phyloP scores from a whole-genome alignment of 2,329 filamentous ascomycete genomes.

The Monosporascus sp. region DNA sequence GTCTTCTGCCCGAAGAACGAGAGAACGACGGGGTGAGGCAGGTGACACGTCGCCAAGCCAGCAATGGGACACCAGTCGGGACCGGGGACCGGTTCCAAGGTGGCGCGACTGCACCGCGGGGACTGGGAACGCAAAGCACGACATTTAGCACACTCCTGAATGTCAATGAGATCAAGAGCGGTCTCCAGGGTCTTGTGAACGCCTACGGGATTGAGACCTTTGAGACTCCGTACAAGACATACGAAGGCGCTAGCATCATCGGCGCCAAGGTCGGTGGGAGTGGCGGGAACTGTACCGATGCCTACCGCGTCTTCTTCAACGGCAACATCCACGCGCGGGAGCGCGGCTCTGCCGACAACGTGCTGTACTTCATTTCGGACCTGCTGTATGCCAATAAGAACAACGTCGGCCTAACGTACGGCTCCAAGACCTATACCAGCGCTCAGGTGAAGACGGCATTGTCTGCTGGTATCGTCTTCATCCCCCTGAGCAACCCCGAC shows the following conservation, averaged over 20 bases:
- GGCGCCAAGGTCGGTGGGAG: slow-evolving; percentile 21
- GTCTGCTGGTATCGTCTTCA: slow-evolving; percentile 45
- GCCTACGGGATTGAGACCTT: slow-evolving; percentile 35
- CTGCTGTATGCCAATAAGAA: slow-evolving; percentile 47
- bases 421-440: slow-evolving; percentile 44
- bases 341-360: slow-evolving; percentile 49
- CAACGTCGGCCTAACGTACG: slow-evolving; percentile 45
- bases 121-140: slow-evolving; percentile 31
- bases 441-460: slow-evolving; percentile 46
- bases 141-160: slow-evolving; percentile 39
- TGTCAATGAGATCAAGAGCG: slow-evolving; percentile 37
- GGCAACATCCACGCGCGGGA: slow-evolving; percentile 53
- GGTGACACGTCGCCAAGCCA: slow-evolving; percentile 6
- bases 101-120: slow-evolving; percentile 31
- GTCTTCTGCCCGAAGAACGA: slow-evolving; percentile 34
- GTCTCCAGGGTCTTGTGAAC: slow-evolving; percentile 34
- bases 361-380: slow-evolving; percentile 54
- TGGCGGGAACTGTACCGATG: slow-evolving; percentile 30
- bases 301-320: slow-evolving; percentile 46
- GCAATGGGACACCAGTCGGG: slow-evolving; percentile 30
- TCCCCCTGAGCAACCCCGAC: slow-evolving; percentile 50
- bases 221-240: slow-evolving; percentile 36
- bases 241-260: slow-evolving; percentile 33
- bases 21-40: slow-evolving; percentile 12
- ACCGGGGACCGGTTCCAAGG: slow-evolving; percentile 36